phyloP scores from a whole-genome alignment of 2,329 filamentous ascomycete species.

The Daldinia sp. region DNA sequence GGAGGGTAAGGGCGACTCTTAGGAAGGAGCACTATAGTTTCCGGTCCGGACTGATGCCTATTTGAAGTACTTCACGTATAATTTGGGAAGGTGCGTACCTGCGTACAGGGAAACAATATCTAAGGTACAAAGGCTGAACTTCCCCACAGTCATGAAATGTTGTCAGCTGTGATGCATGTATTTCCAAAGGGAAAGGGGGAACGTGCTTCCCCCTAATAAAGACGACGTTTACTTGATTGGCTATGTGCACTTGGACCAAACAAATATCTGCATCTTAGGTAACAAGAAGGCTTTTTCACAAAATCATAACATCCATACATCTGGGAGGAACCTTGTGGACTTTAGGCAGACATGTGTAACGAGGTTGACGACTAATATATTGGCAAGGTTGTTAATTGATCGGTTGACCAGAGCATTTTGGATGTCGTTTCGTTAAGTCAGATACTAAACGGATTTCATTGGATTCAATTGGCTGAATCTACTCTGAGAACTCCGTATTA shows the following conservation, averaged over 20 bases:
- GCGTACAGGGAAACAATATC: background rate
- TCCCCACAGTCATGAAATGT: background rate
- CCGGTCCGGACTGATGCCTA: background rate
- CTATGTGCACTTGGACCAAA: background rate
- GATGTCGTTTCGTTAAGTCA: too few relatives aligned
- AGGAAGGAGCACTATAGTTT: background rate
- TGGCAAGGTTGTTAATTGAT: background rate
- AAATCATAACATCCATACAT: background rate
- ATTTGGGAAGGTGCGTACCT: background rate
- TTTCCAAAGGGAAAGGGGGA: background rate
- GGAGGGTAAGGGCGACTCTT: background rate
- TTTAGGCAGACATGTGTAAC: background rate
- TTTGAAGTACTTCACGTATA: background rate
- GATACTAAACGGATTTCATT: too few relatives aligned
- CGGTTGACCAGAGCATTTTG: background rate
- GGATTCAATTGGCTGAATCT: too few relatives aligned
- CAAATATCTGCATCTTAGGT: background rate
- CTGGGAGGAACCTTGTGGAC: background rate
- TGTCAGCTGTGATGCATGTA: conserved; percentile 3
- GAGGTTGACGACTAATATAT: background rate
- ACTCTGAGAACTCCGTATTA: too few relatives aligned
- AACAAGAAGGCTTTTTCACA: background rate
- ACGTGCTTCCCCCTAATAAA: background rate
- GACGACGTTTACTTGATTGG: background rate
- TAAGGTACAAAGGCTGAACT: background rate